Base-by-base conservation (phyloP, 345 rosid species). In the Erodium maritimum region DNA sequence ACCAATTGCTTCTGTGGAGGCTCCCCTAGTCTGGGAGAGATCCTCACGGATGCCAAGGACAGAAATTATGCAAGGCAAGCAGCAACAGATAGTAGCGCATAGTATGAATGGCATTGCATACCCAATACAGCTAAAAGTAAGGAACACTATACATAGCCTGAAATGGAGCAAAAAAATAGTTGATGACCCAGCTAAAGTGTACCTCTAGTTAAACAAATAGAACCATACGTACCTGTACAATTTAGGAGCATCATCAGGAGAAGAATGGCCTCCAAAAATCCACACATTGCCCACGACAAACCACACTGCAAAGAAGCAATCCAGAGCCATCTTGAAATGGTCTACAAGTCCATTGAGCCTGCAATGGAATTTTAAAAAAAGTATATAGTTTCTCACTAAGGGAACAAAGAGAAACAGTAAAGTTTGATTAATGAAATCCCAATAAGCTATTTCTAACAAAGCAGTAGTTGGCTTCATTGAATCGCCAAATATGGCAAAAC, bases 221-320 rank as follows among this genome's bases (percentile, higher is more conserved):
- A 60, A 24, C 25, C 13, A 58, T 17, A 10, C 20, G 17, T 70
- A 88, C 96, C 83, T 82, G 80, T 88, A 88, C 75, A 88, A 66
- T 72, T 88, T 88, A 34, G 96, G 96, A 67, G 96, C 89, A 80
- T 88, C 88, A 29, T 81, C 66, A 54, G 96, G 82, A 65, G 76
- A 69, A 12, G 88, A 62, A 50, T 82, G 88, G 62, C 91, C 94
- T 61, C 96, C 96, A 64, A 88, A 88, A 52, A 88, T 88, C 96
- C 96, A 89, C 56, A 89, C 91, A 68, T 89, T 86, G 67, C 96
- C 96, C 9, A 89, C 96, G 18, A 89, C 95, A 77, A 89, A 89
- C 96, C 96, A 89, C 22, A 89, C 95, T 1, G 96, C 95, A 65
- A 89, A 89, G 77, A 89, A 89, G 80, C 91, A 86, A 68, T 89